These are phyloP conservation scores for Ophiostoma himal-ulmi DNA, from an alignment of 2,329 filamentous ascomycete species.

Conservation along the genomic window DNA sequence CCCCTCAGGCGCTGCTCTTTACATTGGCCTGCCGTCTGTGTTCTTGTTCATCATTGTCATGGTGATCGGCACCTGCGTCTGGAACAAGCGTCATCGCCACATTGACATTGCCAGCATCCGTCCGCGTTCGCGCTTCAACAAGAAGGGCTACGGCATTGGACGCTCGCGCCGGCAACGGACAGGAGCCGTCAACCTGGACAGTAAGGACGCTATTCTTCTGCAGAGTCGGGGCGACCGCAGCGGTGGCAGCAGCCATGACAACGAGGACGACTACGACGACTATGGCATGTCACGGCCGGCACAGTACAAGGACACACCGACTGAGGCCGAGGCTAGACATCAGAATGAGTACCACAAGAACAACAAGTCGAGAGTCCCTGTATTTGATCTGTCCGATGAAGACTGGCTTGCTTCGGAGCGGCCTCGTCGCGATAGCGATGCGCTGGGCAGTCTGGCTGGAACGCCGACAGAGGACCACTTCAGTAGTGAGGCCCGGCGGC, in stretches of 20 bases:
- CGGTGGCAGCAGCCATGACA: constrained; percentile 29
- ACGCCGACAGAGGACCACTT: constrained; percentile 42
- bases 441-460: constrained; percentile 44
- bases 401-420: constrained; percentile 23
- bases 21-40: constrained; percentile 49
- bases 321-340: constrained; percentile 1
- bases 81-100: constrained; percentile 46
- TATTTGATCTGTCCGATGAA: constrained; percentile 27
- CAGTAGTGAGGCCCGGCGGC: constrained; percentile 27
- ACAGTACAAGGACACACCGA: constrained; percentile 28
- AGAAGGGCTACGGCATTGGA: constrained; percentile 41
- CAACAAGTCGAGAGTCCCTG: constrained; percentile 25
- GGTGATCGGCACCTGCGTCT: constrained; percentile 52
- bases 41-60: constrained; percentile 44
- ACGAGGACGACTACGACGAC: constrained; percentile 17
- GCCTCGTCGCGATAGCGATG: constrained; percentile 42
- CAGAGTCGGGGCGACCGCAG: constrained; percentile 32
- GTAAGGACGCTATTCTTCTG: constrained; percentile 42
- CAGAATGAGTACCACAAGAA: constrained; percentile 6
- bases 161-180: constrained; percentile 35
- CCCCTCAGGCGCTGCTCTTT: constrained; percentile 40
- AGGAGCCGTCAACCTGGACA: constrained; percentile 31
- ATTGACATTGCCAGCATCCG: constrained; percentile 50
- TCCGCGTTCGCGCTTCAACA: constrained; percentile 33
- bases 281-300: constrained; percentile 23